Evolutionary conservation across 225 moss, liverwort and hornwort species (phyloP).

Genomic region (Thuidium tamariscinum): DNA sequence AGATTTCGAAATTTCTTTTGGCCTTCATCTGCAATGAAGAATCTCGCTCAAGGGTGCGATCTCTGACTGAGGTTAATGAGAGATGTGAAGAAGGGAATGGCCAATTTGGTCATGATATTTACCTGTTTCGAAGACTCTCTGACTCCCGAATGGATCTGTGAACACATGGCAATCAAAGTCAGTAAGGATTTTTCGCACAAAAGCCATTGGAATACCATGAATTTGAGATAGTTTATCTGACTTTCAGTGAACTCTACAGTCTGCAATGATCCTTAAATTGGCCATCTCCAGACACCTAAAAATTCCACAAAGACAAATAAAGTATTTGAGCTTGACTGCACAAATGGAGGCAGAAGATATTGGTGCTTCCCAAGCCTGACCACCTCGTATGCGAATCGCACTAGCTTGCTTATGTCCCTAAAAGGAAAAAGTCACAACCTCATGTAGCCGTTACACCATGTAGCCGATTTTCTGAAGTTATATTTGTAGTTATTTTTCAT

Average conservation of each 20-base stretch:
- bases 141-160: background rate
- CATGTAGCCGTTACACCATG: background rate
- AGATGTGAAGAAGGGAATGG: background rate
- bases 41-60: background rate
- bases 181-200: background rate
- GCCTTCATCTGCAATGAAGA: background rate
- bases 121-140: constrained; percentile 15
- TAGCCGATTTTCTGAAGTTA: background rate
- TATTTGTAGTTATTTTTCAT: background rate
- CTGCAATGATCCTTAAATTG: background rate
- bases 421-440: background rate
- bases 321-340: background rate
- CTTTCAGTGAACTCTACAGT: background rate
- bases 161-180: background rate
- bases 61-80: background rate
- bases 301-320: background rate
- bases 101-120: background rate
- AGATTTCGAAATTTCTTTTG: background rate
- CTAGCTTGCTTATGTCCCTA: background rate
- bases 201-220: background rate
- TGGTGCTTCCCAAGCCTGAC: background rate
- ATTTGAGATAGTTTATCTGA: background rate
- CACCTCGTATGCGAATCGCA: background rate
- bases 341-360: background rate
- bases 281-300: background rate